Conservation (phyloP, 2,329 filamentous ascomycete genomes). For the Amauroascus niger region DNA sequence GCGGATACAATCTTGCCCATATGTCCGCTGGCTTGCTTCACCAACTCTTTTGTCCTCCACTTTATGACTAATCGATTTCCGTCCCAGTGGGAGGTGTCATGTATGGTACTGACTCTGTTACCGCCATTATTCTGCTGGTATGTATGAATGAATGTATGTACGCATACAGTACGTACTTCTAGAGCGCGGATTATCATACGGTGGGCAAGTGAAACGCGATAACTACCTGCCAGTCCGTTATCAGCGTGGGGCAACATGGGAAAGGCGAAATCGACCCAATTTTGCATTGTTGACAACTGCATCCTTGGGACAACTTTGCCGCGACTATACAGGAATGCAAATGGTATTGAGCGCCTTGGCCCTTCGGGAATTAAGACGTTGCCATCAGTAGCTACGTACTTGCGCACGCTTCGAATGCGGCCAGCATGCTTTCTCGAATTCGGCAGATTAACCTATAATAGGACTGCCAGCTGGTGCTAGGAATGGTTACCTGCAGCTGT, state of each 20-base stretch:
- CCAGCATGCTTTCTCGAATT: conserved; percentile 9
- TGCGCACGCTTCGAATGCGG: conserved; percentile 3
- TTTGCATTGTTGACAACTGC: background rate
- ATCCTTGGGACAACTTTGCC: background rate
- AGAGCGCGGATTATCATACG: too few species aligned
- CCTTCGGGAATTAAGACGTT: conserved; percentile 7
- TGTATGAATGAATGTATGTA: too few species aligned
- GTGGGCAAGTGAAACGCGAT: background rate
- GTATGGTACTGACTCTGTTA: background rate
- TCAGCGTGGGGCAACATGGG: background rate
- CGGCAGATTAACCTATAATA: conserved; percentile 11
- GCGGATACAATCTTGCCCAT: conserved; percentile 7
- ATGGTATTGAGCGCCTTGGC: conserved; percentile 4
- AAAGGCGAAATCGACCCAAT: background rate
- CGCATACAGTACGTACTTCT: too few species aligned
- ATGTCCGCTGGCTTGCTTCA: conserved; percentile 4
- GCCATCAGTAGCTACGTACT: conserved; percentile 4
- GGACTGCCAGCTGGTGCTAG: background rate
- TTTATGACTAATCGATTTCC: background rate
- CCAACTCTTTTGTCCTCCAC: background rate
- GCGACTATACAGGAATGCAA: conserved; percentile 3
- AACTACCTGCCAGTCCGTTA: background rate
- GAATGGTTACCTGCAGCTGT: conserved; percentile 11
- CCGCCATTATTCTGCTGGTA: too few species aligned
- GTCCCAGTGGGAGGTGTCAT: background rate